A percentile compares a stretch with the other conserved stretches of the same genome.
phyloP scores from a whole-genome alignment of 139 green algal genomes.

The Micractinium conductrix region DNA sequence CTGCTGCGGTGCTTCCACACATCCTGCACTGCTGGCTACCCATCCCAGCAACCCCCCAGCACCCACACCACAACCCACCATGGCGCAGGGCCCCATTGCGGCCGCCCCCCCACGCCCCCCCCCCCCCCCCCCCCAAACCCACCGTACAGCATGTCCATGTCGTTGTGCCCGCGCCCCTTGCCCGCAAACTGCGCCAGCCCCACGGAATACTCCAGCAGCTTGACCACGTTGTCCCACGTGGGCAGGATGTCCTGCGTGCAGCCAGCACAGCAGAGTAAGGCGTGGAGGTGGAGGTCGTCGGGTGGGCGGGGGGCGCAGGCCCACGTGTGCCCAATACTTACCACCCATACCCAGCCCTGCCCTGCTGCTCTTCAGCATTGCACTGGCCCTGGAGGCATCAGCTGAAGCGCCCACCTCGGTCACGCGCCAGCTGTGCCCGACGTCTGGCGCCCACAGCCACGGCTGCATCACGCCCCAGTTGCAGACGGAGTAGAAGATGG shows the following conservation, averaged over 20 bases:
- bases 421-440: slow-evolving; percentile 21
- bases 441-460: slow-evolving; percentile 64
- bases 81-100: not conserved
- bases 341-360: too few relatives aligned
- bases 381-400: too few relatives aligned
- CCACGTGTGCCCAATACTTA: too few relatives aligned
- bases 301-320: not conserved
- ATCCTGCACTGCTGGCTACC: too few relatives aligned
- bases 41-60: too few relatives aligned
- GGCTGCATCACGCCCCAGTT: slow-evolving; percentile 74
- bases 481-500: slow-evolving; percentile 79
- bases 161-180: slow-evolving; percentile 66
- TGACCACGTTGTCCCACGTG: slow-evolving; percentile 51
- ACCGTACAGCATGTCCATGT: slow-evolving; percentile 80
- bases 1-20: too few relatives aligned
- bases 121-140: not conserved
- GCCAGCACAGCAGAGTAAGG: not conserved
- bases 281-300: not conserved
- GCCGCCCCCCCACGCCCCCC: too few relatives aligned
- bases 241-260: slow-evolving; percentile 46
- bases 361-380: too few relatives aligned
- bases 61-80: too few relatives aligned
- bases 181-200: slow-evolving; percentile 56
- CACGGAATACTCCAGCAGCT: slow-evolving; percentile 54
- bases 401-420: slow-evolving; percentile 7